A percentile compares a stretch with the other conserved stretches of the same genome.
These are phyloP conservation scores for Xylaria intraflava DNA, from an alignment of 495 filamentous ascomycete species.

Conservation along the genomic window DNA sequence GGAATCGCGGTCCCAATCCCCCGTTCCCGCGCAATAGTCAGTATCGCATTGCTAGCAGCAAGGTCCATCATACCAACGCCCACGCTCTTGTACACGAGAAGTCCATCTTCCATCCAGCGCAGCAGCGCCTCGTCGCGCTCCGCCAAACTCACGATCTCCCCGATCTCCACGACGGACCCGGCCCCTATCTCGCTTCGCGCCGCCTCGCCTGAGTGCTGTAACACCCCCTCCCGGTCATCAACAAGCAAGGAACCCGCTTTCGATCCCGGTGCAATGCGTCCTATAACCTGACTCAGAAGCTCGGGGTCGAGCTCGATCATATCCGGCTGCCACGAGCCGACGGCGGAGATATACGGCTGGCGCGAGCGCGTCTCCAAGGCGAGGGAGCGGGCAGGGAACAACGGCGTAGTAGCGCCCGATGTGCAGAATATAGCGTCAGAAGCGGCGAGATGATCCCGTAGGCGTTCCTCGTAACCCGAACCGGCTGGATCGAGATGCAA, in stretches of 20 bases:
- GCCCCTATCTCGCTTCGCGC: constrained; percentile 58
- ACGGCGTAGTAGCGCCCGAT: constrained; percentile 20
- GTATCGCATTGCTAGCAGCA: constrained; percentile 57
- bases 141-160: constrained; percentile 59
- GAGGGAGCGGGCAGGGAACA: constrained; percentile 38
- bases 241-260: constrained; percentile 5
- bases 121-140: constrained; percentile 35
- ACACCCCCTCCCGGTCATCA: constrained; percentile 8
- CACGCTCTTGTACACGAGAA: constrained; percentile 65
- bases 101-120: constrained; percentile 60
- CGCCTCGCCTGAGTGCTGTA: constrained; percentile 69
- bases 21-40: constrained; percentile 57
- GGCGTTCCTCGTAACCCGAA: background rate
- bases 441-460: constrained; percentile 42
- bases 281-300: constrained; percentile 58
- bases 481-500: background rate
- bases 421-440: constrained; percentile 62
- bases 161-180: constrained; percentile 62
- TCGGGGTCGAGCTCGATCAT: constrained; percentile 72
- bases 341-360: constrained; percentile 55
- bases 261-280: constrained; percentile 12
- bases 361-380: constrained; percentile 57
- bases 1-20: constrained; percentile 58
- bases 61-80: constrained; percentile 62
- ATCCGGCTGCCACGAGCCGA: constrained; percentile 66